These are phyloP conservation scores for Cardamine occulta DNA, from an alignment of 345 rosid genomes.

Conservation along the genomic window DNA sequence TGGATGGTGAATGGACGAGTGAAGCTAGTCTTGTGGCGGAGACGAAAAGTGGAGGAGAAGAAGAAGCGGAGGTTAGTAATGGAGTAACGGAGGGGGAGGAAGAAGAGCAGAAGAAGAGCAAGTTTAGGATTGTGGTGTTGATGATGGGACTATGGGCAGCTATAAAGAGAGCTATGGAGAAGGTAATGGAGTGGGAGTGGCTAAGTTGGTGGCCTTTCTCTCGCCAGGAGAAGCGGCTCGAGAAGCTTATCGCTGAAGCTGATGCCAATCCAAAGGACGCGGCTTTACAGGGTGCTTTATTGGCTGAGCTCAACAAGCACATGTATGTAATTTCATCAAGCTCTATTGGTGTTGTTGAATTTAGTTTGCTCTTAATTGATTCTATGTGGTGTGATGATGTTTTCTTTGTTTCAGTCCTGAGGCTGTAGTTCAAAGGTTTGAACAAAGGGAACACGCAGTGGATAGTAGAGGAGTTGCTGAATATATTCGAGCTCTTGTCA, in stretches of 20 bases:
- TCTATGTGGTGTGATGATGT: constrained; percentile 10
- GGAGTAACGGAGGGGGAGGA: constrained; percentile 35
- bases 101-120: constrained; percentile 43
- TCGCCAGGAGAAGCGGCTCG: constrained; percentile 70
- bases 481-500: constrained; percentile 85
- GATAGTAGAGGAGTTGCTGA: constrained; percentile 92
- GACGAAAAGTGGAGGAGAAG: constrained; percentile 19
- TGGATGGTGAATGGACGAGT: constrained; percentile 27
- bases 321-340: constrained; percentile 43
- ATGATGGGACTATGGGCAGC: constrained; percentile 70
- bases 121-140: constrained; percentile 54
- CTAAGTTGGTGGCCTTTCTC: constrained; percentile 77
- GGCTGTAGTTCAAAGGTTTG: constrained; percentile 86
- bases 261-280: constrained; percentile 84
- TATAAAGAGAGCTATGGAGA: constrained; percentile 53
- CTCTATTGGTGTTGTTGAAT: constrained; percentile 2
- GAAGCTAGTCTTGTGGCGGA: constrained; percentile 29
- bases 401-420: constrained; percentile 63
- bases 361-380: neutral
- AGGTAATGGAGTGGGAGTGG: constrained; percentile 64
- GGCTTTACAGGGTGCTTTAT: constrained; percentile 63
- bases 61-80: constrained; percentile 7
- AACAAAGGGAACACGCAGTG: constrained; percentile 75
- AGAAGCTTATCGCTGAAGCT: constrained; percentile 76
- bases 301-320: constrained; percentile 88